A percentile compares a stretch with the other conserved stretches of the same genome.
phyloP scores from a whole-genome alignment of 305 asterid species.

The Fraxinus xanthoxyloides region DNA sequence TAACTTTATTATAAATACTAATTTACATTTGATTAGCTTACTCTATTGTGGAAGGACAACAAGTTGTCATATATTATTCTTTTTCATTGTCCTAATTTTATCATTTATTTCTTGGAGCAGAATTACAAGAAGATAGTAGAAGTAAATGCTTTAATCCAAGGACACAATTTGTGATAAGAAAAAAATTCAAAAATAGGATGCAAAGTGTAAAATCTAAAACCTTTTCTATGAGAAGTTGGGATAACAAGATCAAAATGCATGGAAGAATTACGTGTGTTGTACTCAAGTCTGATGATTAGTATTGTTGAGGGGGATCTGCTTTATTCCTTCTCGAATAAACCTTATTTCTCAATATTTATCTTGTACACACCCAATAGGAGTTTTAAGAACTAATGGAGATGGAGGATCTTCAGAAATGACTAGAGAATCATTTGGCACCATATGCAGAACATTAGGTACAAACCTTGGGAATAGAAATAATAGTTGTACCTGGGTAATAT shows the following conservation, averaged over 20 bases:
- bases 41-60: not conserved
- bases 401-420: not conserved
- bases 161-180: not conserved
- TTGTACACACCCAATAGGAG: not conserved
- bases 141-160: not conserved
- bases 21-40: not conserved
- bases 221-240: not conserved
- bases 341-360: not conserved
- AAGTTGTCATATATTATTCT: not conserved
- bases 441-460: not conserved
- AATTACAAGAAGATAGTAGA: not conserved
- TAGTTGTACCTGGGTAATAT: not conserved
- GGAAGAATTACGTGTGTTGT: not conserved
- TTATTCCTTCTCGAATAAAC: not conserved
- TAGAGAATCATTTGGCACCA: not conserved
- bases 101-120: not conserved
- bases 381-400: not conserved
- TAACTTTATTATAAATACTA: not conserved
- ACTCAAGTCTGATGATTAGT: not conserved
- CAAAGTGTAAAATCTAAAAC: not conserved
- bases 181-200: not conserved
- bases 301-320: not conserved
- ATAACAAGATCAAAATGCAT: not conserved
- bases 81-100: not conserved
- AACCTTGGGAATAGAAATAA: not conserved